These are phyloP conservation scores for Cercophora scortea DNA, from an alignment of 495 filamentous ascomycete genomes.

Conservation along the genomic window DNA sequence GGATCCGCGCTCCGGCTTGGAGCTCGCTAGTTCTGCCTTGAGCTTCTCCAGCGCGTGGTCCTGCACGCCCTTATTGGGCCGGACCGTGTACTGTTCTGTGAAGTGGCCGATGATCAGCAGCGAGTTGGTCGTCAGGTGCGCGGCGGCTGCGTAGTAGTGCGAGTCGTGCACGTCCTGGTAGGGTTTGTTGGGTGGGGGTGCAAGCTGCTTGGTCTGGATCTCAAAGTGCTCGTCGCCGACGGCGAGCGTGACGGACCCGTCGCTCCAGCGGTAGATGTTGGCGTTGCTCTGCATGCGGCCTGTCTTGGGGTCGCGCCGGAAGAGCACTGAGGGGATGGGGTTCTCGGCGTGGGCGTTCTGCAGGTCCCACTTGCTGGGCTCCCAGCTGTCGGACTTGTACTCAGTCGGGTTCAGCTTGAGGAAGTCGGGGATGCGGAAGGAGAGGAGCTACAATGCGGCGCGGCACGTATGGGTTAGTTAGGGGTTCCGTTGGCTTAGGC, in stretches of 20 bases:
- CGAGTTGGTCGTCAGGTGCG: slow-evolving; percentile 58
- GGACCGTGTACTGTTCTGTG: slow-evolving; percentile 65
- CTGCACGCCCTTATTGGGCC: slow-evolving; percentile 58
- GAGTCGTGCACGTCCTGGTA: slow-evolving; percentile 67
- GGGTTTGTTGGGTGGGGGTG: slow-evolving; percentile 48
- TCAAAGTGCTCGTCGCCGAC: slow-evolving; percentile 71
- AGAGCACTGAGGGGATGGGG: slow-evolving; percentile 31
- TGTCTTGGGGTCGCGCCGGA: slow-evolving; percentile 31
- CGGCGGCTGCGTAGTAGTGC: slow-evolving; percentile 75
- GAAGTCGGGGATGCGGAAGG: slow-evolving; percentile 72
- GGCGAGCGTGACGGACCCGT: slow-evolving; percentile 73
- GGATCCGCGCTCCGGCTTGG: slow-evolving; percentile 37
- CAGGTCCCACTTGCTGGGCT: slow-evolving; percentile 38
- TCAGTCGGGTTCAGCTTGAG: slow-evolving; percentile 66
- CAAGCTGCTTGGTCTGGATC: slow-evolving; percentile 66
- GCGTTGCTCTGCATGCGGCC: slow-evolving; percentile 64
- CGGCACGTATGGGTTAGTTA: too few relatives aligned
- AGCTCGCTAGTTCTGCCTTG: slow-evolving; percentile 59
- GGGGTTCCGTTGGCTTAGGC: not conserved
- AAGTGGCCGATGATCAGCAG: slow-evolving; percentile 74
- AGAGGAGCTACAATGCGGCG: slow-evolving; percentile 51
- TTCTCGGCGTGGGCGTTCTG: slow-evolving; percentile 31
- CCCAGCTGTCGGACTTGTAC: slow-evolving; percentile 66
- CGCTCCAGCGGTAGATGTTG: slow-evolving; percentile 71
- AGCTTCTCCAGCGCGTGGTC: slow-evolving; percentile 74